A percentile compares a stretch with the other conserved stretches of the same genome.
Conservation (phyloP, 2,329 filamentous ascomycete species). For the Diaporthe australafricana region DNA sequence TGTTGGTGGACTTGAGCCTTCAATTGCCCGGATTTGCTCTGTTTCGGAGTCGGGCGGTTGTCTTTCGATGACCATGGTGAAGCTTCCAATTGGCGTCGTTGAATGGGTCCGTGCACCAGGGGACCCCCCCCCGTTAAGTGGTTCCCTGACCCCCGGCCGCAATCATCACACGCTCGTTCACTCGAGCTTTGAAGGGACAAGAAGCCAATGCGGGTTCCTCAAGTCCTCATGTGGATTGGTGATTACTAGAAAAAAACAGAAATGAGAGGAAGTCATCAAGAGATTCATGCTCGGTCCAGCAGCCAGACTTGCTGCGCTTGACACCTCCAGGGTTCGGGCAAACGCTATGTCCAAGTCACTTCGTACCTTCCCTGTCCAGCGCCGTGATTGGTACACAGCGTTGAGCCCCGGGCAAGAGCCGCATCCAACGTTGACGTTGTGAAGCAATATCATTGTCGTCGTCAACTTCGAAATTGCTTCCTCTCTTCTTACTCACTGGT, state of each 20-base stretch:
- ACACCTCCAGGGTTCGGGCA: neutral
- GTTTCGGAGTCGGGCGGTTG: slow-evolving; percentile 6
- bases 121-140: neutral
- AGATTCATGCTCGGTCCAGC: no score
- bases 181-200: no score
- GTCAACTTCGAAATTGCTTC: neutral
- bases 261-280: no score
- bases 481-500: no score
- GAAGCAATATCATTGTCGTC: neutral
- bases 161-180: no score
- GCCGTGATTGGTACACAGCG: neutral
- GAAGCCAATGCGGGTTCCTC: no score
- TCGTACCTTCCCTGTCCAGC: neutral
- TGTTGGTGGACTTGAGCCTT: slow-evolving; percentile 40
- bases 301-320: no score
- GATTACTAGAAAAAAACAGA: no score
- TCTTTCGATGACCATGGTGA: slow-evolving; percentile 6
- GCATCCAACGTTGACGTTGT: neutral
- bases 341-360: neutral
- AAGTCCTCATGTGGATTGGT: no score
- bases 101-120: neutral
- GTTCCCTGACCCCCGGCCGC: no score
- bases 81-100: slow-evolving; percentile 26
- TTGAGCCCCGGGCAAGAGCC: neutral
- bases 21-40: slow-evolving; percentile 40